Conservation (phyloP, 129 eudicot genomes). For the Lactuca saligna region DNA sequence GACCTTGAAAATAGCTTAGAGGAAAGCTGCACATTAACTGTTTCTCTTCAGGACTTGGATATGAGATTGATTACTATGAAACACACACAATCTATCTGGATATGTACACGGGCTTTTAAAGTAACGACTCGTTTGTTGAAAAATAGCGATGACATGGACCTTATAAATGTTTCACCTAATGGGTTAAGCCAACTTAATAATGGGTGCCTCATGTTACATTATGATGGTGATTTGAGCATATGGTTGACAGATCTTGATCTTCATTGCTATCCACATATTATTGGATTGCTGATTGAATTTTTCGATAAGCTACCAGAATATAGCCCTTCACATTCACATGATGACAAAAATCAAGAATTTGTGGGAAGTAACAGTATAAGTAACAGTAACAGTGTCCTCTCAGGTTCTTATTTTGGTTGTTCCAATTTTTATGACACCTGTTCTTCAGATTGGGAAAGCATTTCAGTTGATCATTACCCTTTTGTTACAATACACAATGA, state of each 20-base stretch:
- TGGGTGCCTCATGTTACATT: constrained; percentile 57
- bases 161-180: constrained; percentile 42
- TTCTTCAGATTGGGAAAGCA: constrained; percentile 50
- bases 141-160: constrained; percentile 31
- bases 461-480: constrained; percentile 58
- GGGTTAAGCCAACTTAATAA: constrained; percentile 12
- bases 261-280: constrained; percentile 73
- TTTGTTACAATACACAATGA: constrained; percentile 50
- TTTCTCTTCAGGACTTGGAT: constrained; percentile 51
- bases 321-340: constrained; percentile 28
- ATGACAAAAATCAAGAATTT: constrained; percentile 27
- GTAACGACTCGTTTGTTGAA: constrained; percentile 39
- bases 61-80: constrained; percentile 43
- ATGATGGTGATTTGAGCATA: constrained; percentile 38
- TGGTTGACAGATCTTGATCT: constrained; percentile 57
- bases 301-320: constrained; percentile 41
- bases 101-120: constrained; percentile 44
- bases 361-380: constrained; percentile 28
- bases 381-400: constrained; percentile 13
- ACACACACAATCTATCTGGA: constrained; percentile 42
- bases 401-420: constrained; percentile 49
- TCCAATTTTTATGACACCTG: constrained; percentile 45
- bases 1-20: constrained; percentile 75
- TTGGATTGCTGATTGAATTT: constrained; percentile 57
- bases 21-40: constrained; percentile 47